A percentile compares a stretch with the other conserved stretches of the same genome.
These are phyloP conservation scores for Pilasporangium apinafurcum DNA, from an alignment of 352 stramenopile species.

Conservation along the genomic window DNA sequence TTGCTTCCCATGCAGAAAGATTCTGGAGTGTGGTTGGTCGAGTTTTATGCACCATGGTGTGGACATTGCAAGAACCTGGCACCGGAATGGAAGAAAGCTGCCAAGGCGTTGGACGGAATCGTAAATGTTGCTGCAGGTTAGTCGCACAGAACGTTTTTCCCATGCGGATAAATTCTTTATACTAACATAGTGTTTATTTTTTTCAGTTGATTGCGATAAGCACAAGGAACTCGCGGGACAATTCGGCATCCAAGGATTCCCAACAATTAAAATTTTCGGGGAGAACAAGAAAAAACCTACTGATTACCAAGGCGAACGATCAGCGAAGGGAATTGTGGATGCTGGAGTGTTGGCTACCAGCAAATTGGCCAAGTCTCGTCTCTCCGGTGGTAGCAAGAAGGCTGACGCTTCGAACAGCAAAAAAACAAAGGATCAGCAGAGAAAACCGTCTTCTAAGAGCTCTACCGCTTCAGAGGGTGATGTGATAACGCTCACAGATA, in stretches of 20 bases:
- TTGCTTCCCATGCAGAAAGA: constrained; percentile 29
- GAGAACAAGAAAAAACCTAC: constrained; percentile 71
- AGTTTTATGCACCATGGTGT: constrained; percentile 95
- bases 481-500: constrained; percentile 89
- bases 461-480: constrained; percentile 40
- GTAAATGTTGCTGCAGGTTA: constrained; percentile 84
- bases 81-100: constrained; percentile 90
- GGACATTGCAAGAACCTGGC: constrained; percentile 92
- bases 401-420: constrained; percentile 14
- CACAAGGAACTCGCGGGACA: constrained; percentile 79
- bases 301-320: constrained; percentile 79
- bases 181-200: background rate
- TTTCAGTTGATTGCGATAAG: constrained; percentile 68
- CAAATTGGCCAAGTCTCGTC: constrained; percentile 73
- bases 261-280: constrained; percentile 93
- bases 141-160: background rate
- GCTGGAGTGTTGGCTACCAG: constrained; percentile 65
- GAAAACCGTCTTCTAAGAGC: constrained; percentile 11
- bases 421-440: constrained; percentile 43
- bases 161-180: background rate
- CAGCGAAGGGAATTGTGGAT: constrained; percentile 79
- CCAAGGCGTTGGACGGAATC: constrained; percentile 81
- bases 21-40: constrained; percentile 88
- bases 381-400: constrained; percentile 60
- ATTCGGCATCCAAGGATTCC: constrained; percentile 89